These are phyloP conservation scores for Rhododendron ferrugineum DNA, from an alignment of 148 eudicot species.

Conservation along the genomic window DNA sequence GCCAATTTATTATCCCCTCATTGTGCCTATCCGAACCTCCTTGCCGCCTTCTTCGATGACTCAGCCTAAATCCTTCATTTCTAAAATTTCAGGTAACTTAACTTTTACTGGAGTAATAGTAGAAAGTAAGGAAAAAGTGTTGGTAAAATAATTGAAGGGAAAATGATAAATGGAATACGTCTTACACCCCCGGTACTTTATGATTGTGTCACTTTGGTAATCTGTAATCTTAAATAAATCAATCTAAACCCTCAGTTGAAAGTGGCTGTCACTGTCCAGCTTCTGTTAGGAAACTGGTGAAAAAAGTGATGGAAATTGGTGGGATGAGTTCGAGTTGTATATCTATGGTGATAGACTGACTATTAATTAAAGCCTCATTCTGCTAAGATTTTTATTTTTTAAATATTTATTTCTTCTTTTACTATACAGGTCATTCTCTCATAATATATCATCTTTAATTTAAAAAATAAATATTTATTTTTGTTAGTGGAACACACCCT, in stretches of 20 bases:
- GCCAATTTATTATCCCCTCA: background rate
- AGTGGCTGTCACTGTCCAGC: background rate
- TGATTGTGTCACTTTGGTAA: background rate
- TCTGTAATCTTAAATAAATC: background rate
- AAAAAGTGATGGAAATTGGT: background rate
- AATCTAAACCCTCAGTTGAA: background rate
- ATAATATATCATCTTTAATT: too few relatives aligned
- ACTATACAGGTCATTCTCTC: too few relatives aligned
- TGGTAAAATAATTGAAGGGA: background rate
- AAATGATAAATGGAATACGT: background rate
- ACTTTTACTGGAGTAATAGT: too few relatives aligned
- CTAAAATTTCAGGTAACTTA: background rate
- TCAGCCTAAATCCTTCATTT: background rate
- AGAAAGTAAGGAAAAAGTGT: background rate
- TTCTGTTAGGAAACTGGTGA: background rate
- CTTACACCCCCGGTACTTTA: background rate
- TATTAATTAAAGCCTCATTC: too few relatives aligned
- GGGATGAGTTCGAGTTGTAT: background rate
- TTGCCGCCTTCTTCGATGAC: background rate
- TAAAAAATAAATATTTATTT: too few relatives aligned
- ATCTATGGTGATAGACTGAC: background rate
- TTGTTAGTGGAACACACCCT: too few relatives aligned
- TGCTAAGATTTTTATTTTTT: too few relatives aligned
- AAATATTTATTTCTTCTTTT: too few relatives aligned
- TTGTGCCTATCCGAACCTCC: background rate